A percentile compares a stretch with the other conserved stretches of the same genome.
Evolutionary conservation across 192 early-diverging fungal species (phyloP).

Genomic region (Dispira simplex): DNA sequence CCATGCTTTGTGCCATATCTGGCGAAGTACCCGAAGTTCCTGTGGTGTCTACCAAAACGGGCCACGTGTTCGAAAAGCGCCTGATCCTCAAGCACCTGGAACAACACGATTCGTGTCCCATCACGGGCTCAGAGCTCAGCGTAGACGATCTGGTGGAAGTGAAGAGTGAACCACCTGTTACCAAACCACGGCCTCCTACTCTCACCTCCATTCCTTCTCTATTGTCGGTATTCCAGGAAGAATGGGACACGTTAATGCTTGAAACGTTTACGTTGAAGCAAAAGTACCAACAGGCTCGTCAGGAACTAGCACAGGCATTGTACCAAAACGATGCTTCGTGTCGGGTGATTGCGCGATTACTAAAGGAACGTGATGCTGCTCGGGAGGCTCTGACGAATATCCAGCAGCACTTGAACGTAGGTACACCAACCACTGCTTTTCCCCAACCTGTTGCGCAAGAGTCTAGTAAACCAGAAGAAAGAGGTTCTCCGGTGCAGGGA

Average conservation of each 20-base stretch:
- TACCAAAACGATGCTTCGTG: conserved; percentile 96
- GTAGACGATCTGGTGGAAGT: conserved; percentile 59
- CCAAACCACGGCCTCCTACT: conserved; percentile 78
- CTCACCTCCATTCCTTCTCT: conserved; percentile 85
- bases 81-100: conserved; percentile 77
- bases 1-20: conserved; percentile 46
- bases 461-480: too few relatives aligned
- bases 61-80: conserved; percentile 75
- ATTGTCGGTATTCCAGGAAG: conserved; percentile 78
- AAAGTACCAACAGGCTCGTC: conserved; percentile 78
- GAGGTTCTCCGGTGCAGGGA: too few relatives aligned
- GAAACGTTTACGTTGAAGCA: conserved; percentile 87
- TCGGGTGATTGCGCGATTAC: conserved; percentile 81
- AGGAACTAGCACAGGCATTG: conserved; percentile 85
- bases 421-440: too few relatives aligned
- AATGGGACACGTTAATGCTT: conserved; percentile 93
- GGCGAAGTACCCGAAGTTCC: conserved; percentile 79
- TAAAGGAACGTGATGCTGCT: conserved; percentile 84
- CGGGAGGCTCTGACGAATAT: conserved; percentile 33
- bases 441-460: too few relatives aligned
- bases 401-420: not conserved
- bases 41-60: conserved; percentile 73
- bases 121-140: conserved; percentile 50
- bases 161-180: conserved; percentile 29
- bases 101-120: conserved; percentile 71